Evolutionary conservation across 2,329 filamentous ascomycete species (phyloP), one percentile per base, ranked within the genome.

Genomic region (Colletotrichum shisoi): DNA sequence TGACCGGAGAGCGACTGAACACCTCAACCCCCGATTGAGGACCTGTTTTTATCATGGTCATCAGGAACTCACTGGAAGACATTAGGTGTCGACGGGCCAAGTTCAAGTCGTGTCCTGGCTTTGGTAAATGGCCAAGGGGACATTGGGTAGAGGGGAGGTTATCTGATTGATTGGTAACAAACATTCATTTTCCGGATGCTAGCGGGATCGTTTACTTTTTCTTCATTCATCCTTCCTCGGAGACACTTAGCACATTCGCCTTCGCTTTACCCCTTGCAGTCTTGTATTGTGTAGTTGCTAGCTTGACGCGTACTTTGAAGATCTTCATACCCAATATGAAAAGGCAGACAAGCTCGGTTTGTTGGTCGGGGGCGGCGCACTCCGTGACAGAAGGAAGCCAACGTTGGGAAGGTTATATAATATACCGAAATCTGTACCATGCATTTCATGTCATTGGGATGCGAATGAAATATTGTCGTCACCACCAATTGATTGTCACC

Each of bases 121-220:
- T 19, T 37, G 27, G 27, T 17, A 19, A 52, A 27, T 11, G 1
- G 12, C 9, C 4, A n/a, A 59, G n/a, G n/a, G 39, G n/a, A 15
- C n/a, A 7, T 11, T 45, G 8, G 27, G 11, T 48, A 52, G 42
- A 21, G 21, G 37, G 52, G 19, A 39, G 58, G 63, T 7, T 5
- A 39, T 39, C 45, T 42, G 49, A 15, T 39, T 62, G 12, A 37
- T 57, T 34, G 42, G 46, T 49, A 19, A 53, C 39, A 46, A 52
- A 63, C 53, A 39, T 57, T 67, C 60, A 19, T 66, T 66, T 49
- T 15, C 51, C 21, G 21, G 42, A 49, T 49, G 21, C 24, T n/a
- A 56, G 57, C 57, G 48, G 1, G 34, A 34, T n/a, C 4, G 17
- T 7, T 34, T 17, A 17, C 12, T 17, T 39, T 5, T 39, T 31